Evolutionary conservation across 108 stramenopile genomes (phyloP).

Genomic region (Poteriospumella lacustris): DNA sequence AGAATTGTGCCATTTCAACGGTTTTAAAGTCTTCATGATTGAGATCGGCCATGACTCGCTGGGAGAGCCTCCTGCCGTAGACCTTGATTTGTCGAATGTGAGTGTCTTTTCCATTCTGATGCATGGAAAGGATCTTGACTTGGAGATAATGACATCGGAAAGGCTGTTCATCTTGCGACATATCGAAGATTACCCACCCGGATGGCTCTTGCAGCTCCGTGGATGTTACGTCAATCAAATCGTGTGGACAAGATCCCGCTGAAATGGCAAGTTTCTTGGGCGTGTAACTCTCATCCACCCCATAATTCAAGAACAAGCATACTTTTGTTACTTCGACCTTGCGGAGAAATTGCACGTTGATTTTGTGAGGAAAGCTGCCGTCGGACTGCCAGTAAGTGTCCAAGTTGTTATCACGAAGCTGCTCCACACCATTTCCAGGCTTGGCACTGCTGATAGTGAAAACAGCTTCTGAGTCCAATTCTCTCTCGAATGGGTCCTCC

Average conservation of each 20-base stretch:
- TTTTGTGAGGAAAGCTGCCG: conserved; percentile 82
- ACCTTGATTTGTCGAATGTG: conserved; percentile 87
- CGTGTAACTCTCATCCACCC: conserved; percentile 80
- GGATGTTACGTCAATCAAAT: conserved; percentile 65
- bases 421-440: conserved; percentile 93
- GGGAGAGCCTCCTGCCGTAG: conserved; percentile 63
- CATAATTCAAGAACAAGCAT: conserved; percentile 82
- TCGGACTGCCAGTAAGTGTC: conserved; percentile 79
- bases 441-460: conserved; percentile 89
- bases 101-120: conserved; percentile 93
- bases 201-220: conserved; percentile 25
- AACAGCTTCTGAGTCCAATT: conserved; percentile 53
- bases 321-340: conserved; percentile 75
- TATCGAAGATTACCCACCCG: conserved; percentile 27
- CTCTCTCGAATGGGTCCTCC: no score
- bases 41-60: conserved; percentile 28
- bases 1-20: conserved; percentile 29
- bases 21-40: conserved; percentile 22
- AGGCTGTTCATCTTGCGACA: background rate
- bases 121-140: conserved; percentile 81
- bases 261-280: conserved; percentile 76
- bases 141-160: conserved; percentile 76
- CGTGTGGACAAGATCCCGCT: conserved; percentile 81
- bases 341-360: conserved; percentile 84
- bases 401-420: conserved; percentile 63